Evolutionary conservation across 2,329 filamentous ascomycete genomes (phyloP), one percentile per base, ranked within the genome.

Genomic region (Tolypocladium cylindrosporum): DNA sequence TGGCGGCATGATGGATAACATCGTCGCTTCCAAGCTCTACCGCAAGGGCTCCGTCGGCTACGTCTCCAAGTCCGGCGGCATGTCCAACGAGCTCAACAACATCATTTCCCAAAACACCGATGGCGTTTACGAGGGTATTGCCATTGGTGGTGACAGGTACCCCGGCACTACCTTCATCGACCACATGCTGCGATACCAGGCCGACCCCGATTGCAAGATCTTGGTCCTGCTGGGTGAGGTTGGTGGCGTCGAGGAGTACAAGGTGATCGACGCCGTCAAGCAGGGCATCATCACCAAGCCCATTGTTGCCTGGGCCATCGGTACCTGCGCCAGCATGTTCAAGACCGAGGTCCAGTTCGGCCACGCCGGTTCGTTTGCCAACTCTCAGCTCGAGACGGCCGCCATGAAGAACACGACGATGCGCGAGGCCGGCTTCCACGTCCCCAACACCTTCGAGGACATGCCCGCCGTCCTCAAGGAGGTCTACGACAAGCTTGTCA

Each of bases 1-100:
- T 70, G 94, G 94, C 85, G 94, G 94, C 78, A 99, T 99, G 94
- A 99, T 99, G 94, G 94, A 99, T 85, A 99, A 99, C 86, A 99
- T 99, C 71, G 94, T 99, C 64, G 91, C 94, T 68, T 97, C 94
- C 75, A 99, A 99, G 87, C 90, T 99, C 61, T 99, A 99, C 87
- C 93, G 94, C 78, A 94, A 94, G 80, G 94, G 94, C 69, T 97
- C 94, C 68, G 92, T 99, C 66, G 94, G 91, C 69, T 99, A 99
- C 78, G 94, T 99, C 77, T 97, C 93, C 84, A 99, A 99, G 85
- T 99, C 94, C 60, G 94, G 94, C 74, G 94, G 94, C 80, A 99
- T 99, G 94, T 97, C 94, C 77, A 99, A 99, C 84, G 94, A 99
- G 83, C 81, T 99, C 71, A 99, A 99, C 89, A 99, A 99, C 86